Percentiles rank a stretch among this genome's conserved stretches.
phyloP scores from a whole-genome alignment of 208 protist genomes.

The Leishmania mexicana region DNA sequence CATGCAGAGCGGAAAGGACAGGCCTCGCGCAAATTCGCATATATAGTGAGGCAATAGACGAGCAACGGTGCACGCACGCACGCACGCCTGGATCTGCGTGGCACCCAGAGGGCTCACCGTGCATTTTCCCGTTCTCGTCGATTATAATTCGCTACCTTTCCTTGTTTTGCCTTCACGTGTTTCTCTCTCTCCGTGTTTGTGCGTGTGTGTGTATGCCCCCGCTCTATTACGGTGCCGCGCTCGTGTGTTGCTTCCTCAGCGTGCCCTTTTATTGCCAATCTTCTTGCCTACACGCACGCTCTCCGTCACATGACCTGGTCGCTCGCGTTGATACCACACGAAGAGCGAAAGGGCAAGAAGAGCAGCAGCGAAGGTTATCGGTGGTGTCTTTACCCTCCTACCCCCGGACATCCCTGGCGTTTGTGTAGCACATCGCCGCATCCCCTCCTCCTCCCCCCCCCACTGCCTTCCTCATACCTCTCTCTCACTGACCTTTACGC shows the following conservation, averaged over 20 bases:
- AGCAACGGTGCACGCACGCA: not conserved
- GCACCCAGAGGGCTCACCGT: not conserved
- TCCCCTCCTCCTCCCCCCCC: not conserved
- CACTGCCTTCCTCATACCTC: not conserved
- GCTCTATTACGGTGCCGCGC: not conserved
- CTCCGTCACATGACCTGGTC: not conserved
- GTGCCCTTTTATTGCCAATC: not conserved
- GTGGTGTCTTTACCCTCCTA: not conserved
- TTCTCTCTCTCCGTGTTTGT: not conserved
- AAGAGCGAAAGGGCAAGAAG: not conserved
- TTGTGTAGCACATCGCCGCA: not conserved
- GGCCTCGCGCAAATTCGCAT: not conserved
- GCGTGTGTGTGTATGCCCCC: not conserved
- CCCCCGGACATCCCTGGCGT: not conserved
- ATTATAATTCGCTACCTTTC: not conserved
- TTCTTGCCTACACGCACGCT: not conserved
- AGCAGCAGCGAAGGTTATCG: not conserved
- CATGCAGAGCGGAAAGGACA: not conserved
- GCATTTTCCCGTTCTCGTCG: conserved; percentile 2
- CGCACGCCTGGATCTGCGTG: not conserved
- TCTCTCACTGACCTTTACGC: not conserved
- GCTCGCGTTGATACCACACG: not conserved
- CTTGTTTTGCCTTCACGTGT: not conserved
- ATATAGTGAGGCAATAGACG: not conserved
- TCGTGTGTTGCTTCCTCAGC: not conserved